Evolutionary conservation across 495 filamentous ascomycete species (phyloP), one percentile per base, ranked within the genome.

Genomic region (Hypoxylon fuscum): DNA sequence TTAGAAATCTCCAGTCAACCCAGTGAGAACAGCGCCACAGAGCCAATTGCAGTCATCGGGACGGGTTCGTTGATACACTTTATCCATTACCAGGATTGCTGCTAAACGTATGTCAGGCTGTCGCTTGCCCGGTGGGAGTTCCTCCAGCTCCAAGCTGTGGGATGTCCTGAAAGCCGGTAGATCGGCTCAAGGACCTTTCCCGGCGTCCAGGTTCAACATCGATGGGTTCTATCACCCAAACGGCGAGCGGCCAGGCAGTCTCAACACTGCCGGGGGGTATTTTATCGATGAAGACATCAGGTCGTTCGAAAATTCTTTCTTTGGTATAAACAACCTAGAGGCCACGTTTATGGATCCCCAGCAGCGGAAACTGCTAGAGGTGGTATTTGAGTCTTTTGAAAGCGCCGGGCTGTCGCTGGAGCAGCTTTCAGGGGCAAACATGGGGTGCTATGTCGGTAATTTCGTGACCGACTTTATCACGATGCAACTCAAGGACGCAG

Each of bases 371-470:
- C 44, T 81, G 1, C 59, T 82, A 1, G 79, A 82, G 48, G 71
- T 76, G 1, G 70, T 70, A 0, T 76, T 68, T 29, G 75, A 79
- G 44, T 68, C 68, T 0, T 62, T 86, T 0, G 82, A 83, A 59
- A 72, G 66, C 51, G 57, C 53, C 46, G 53, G 55, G 14, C n/a
- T 41, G 1, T 32, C 62, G 0, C 40, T 61, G 0, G 86, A 90
- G 0, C 85, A 84, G 1, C 86, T 90, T 1, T 86, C 75, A 59
- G 84, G 90, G 9, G 83, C 90, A 68, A 80, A 89, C 7, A 87
- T 92, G 31, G 91, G 90, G 5, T 31, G 38, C 7, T 68, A 42
- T 20, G 43, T 56, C 5, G 52, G 47, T 4, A 42, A 62, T 22
- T 78, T 77, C 42, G 75, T 75, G 25, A 62, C 59, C 0, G 76